Conservation (phyloP, 1,284 basidiomycete species). For the Ganoderma meredithae region DNA sequence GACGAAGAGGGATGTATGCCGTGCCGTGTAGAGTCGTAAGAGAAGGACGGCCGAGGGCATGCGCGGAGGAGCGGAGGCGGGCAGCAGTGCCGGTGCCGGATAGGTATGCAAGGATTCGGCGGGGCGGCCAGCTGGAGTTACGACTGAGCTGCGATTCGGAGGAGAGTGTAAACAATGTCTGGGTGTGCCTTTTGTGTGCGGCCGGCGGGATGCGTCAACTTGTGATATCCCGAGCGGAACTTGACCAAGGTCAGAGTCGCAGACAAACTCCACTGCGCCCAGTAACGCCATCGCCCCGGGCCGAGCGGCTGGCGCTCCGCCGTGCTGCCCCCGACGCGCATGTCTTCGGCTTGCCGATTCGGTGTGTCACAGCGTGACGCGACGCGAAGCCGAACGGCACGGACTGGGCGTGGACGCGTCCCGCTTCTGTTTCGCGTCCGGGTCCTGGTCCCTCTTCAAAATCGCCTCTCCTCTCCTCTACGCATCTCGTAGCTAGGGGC, state of each 20-base stretch:
- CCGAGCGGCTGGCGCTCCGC: too few species aligned
- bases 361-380: constrained; percentile 10
- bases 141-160: neutral
- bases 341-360: neutral
- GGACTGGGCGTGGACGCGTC: neutral
- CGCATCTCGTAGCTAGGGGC: neutral
- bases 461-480: neutral
- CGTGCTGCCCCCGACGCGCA: neutral
- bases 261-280: too few species aligned
- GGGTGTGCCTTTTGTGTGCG: neutral
- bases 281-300: too few species aligned
- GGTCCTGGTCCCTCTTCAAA: neutral
- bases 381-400: constrained; percentile 5
- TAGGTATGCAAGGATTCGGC: neutral
- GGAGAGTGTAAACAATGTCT: neutral
- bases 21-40: constrained; percentile 3
- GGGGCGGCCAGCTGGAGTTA: neutral
- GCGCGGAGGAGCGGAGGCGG: neutral
- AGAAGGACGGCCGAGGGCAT: neutral
- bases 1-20: neutral
- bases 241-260: neutral
- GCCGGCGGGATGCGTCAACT: constrained; percentile 17
- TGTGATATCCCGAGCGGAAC: neutral
- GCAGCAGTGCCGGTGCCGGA: neutral
- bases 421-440: neutral